Base-by-base conservation (phyloP, 768 basidiomycete genomes). In the Calocybe cyanea region DNA sequence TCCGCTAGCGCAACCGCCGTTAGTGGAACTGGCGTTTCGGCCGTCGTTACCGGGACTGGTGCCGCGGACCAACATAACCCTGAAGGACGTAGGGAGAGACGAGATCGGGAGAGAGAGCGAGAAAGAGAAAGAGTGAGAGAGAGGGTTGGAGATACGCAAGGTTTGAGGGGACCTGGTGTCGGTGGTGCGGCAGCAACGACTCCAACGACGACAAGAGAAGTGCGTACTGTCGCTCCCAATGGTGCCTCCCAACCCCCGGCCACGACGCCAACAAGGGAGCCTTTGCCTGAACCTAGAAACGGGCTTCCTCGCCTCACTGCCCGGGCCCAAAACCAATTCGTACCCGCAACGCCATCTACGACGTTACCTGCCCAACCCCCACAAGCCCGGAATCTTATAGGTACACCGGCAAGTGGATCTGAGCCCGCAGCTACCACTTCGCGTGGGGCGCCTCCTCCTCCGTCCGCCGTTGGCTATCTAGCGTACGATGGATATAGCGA, bases 331-430 rank as follows among this genome's bases (percentile, higher is more conserved):
- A 28, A 46, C 14, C 15, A 38, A 30, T 21, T 4, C 36, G 41
- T 46, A 4, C 40, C 30, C 10, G 38, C 43, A 18, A 6, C 39
- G 19, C 49, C 36, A 18, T 15, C 18, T n/a, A 41, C 24, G 10
- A 8, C 23, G 21, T 24, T 15, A 7, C 14, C 34, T 6, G n/a
- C 34, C 34, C 34, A 35, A 18, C 40, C 24, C 30, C 41, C 31
- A 34, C 25, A 20, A 25, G 15, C 21, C 11, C 38, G 36, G 23
- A 36, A 38, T 15, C 48, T 48, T 7, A 50, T 53, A 5, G 46
- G 49, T 17, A 46, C 49, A 14, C 44, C 47, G 10, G 47, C 46
- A 21, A 43, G 41, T 10, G 45, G 13, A 39, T 4, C 39, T n/a
- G n/a, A n/a, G 7, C 25, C 41, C 7, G n/a, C 35, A 8, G 28